Evolutionary conservation across 2,329 filamentous ascomycete genomes (phyloP).

Genomic region (Lachnellula occidentalis): DNA sequence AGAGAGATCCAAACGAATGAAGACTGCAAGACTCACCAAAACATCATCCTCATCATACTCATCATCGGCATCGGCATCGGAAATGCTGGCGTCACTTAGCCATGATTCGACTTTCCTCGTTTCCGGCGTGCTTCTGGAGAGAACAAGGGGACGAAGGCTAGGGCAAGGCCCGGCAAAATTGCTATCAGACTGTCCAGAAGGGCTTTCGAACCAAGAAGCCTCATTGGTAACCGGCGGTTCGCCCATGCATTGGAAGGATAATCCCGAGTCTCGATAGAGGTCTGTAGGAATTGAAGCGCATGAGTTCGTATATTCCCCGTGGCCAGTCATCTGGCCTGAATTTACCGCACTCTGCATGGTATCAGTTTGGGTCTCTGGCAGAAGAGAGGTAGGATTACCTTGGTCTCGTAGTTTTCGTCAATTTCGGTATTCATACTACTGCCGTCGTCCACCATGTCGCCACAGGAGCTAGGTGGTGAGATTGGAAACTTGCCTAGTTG

Average conservation of each 20-base stretch:
- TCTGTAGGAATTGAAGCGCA: not conserved
- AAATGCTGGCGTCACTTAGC: constrained; percentile 20
- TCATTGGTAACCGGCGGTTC: constrained; percentile 12
- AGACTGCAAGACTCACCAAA: constrained; percentile 16
- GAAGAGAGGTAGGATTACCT: not conserved
- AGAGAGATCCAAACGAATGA: not conserved
- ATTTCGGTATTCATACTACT: not conserved
- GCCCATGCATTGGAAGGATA: constrained; percentile 27
- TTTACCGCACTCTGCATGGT: not conserved
- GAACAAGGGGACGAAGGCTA: not conserved
- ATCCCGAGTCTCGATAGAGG: constrained; percentile 13
- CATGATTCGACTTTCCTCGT: constrained; percentile 19
- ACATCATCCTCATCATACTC: constrained; percentile 7
- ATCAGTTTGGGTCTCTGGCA: not conserved
- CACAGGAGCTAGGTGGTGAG: not conserved
- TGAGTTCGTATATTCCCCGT: not conserved
- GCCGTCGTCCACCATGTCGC: not conserved
- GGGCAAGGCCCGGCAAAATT: constrained; percentile 1
- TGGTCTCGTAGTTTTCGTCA: not conserved
- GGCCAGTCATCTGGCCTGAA: not conserved
- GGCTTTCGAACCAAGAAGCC: constrained; percentile 15
- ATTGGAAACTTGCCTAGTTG: not conserved
- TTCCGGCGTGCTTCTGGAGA: constrained; percentile 6
- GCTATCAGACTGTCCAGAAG: not conserved
- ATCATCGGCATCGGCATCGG: constrained; percentile 1